phyloP scores from a whole-genome alignment of 2,329 filamentous ascomycete genomes.

The Aphanocladium album region DNA sequence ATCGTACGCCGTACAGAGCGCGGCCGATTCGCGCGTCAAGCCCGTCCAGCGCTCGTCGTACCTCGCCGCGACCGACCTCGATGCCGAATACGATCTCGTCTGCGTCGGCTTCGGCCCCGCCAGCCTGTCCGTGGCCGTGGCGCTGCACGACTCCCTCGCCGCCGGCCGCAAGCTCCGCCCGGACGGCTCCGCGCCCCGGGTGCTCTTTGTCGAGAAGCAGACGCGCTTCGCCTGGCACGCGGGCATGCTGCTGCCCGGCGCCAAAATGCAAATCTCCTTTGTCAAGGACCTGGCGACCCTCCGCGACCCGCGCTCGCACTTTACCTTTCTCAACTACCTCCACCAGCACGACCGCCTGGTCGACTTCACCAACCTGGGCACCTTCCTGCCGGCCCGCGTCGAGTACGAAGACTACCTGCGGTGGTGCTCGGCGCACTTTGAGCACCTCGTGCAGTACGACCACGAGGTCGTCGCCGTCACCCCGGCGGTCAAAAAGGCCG shows the following conservation, averaged over 20 bases:
- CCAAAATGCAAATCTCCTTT: conserved; percentile 97
- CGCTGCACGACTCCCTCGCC: conserved; percentile 74
- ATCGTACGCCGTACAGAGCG: conserved; percentile 2
- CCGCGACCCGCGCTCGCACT: conserved; percentile 80
- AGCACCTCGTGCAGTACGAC: conserved; percentile 66
- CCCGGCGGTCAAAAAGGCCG: conserved; percentile 47
- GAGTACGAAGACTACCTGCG: conserved; percentile 96
- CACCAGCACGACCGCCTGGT: conserved; percentile 75
- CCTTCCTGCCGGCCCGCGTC: conserved; percentile 77
- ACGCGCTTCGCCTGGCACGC: conserved; percentile 82
- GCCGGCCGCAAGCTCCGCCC: conserved; percentile 38
- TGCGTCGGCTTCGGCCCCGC: conserved; percentile 93
- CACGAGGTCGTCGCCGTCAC: conserved; percentile 71
- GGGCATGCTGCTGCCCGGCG: conserved; percentile 88
- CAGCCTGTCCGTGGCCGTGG: conserved; percentile 82
- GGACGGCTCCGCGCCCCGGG: conserved; percentile 53
- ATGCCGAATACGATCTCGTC: conserved; percentile 74
- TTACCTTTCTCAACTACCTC: conserved; percentile 95
- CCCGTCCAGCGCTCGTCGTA: conserved; percentile 18
- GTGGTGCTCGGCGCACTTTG: conserved; percentile 84
- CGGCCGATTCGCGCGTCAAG: not conserved
- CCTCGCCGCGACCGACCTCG: conserved; percentile 48
- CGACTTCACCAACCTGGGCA: conserved; percentile 84
- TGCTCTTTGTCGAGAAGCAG: conserved; percentile 87
- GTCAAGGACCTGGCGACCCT: conserved; percentile 92